phyloP scores from a whole-genome alignment of 257 asterid species.

The Hygrophila difformis region DNA sequence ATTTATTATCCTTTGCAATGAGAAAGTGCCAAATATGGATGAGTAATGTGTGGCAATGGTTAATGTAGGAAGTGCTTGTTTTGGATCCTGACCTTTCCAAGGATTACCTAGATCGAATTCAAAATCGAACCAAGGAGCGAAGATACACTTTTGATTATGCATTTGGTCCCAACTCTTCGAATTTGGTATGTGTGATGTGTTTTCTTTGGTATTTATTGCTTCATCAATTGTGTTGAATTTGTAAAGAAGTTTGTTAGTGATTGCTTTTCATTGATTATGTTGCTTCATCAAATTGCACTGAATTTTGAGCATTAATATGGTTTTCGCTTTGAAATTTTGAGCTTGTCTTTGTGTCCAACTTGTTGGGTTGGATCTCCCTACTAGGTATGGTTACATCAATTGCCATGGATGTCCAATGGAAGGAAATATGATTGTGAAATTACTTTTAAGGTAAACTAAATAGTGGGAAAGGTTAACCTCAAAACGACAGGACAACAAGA shows the following conservation, averaged over 20 bases:
- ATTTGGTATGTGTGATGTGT: constrained; percentile 40
- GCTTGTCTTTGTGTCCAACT: too few species aligned
- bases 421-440: too few species aligned
- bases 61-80: constrained; percentile 71
- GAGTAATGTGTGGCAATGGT: constrained; percentile 16
- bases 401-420: not conserved
- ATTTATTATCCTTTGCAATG: constrained; percentile 9
- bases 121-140: constrained; percentile 75
- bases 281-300: too few species aligned
- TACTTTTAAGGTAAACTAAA: not conserved
- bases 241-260: too few species aligned
- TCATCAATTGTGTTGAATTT: not conserved
- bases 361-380: too few species aligned
- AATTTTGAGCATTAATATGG: too few species aligned
- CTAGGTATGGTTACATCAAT: too few species aligned
- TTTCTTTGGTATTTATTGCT: too few species aligned
- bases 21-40: constrained; percentile 1
- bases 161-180: constrained; percentile 59
- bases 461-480: not conserved
- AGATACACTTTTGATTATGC: constrained; percentile 79
- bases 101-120: constrained; percentile 76
- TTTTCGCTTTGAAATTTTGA: too few species aligned
- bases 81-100: constrained; percentile 95
- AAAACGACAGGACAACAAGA: not conserved
- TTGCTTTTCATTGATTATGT: too few species aligned